Conservation (phyloP, 148 eudicot species). For the Fagopyrum tataricum region DNA sequence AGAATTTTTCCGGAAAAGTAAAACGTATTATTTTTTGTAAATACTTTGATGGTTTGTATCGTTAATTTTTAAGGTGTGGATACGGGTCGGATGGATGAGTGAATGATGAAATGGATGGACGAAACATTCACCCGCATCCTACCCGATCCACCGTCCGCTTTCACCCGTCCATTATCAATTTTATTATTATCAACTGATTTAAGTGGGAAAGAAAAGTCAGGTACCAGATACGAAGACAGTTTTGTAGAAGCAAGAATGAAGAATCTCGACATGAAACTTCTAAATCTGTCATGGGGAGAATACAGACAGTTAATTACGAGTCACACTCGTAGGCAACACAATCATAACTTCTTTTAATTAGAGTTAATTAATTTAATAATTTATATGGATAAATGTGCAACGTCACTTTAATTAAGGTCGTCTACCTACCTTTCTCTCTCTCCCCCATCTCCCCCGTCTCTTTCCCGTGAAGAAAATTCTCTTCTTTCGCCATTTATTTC, state of each 20-base stretch:
- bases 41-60: no score
- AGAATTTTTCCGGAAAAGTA: no score
- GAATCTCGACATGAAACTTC: background rate
- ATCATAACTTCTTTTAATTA: background rate
- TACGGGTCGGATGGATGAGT: no score
- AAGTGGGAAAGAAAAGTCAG: no score
- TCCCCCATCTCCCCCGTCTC: conserved; percentile 7
- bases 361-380: background rate
- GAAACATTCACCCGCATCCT: no score
- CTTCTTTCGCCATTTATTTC: conserved; percentile 4
- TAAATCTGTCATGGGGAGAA: background rate
- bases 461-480: conserved; percentile 11
- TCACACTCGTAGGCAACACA: background rate
- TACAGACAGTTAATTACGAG: background rate
- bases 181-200: no score
- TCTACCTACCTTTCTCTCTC: conserved; percentile 13
- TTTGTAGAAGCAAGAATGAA: background rate
- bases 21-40: no score
- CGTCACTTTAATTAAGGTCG: background rate
- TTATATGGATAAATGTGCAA: conserved; percentile 7
- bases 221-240: no score
- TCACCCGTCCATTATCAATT: no score
- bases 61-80: no score
- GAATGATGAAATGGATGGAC: no score
- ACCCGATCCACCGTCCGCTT: no score